phyloP scores from a whole-genome alignment of 768 basidiomycete species.

The Galerina sulciceps region DNA sequence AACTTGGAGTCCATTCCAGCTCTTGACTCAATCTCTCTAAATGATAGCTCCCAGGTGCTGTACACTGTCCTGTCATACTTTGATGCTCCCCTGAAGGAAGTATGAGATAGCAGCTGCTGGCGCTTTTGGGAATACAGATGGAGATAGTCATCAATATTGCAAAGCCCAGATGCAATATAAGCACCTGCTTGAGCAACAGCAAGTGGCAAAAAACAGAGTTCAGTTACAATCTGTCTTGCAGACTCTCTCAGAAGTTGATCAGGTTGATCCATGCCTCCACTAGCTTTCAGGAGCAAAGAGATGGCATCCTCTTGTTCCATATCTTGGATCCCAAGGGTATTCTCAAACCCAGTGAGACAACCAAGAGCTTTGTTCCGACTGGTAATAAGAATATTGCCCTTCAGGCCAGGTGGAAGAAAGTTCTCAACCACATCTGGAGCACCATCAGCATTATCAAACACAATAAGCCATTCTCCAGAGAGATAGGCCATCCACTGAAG shows the following conservation, averaged over 20 bases:
- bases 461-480: slow-evolving; percentile 19
- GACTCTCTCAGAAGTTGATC: neutral
- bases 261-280: neutral
- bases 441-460: slow-evolving; percentile 23
- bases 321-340: slow-evolving; percentile 9
- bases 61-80: slow-evolving; percentile 18
- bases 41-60: slow-evolving; percentile 24
- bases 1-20: neutral
- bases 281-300: slow-evolving; percentile 17
- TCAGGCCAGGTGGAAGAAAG: slow-evolving; percentile 15
- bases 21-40: slow-evolving; percentile 14
- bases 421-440: neutral
- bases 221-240: slow-evolving; percentile 13
- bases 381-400: slow-evolving; percentile 24
- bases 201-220: slow-evolving; percentile 4
- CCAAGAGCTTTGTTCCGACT: slow-evolving; percentile 17
- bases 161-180: slow-evolving; percentile 14
- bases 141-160: slow-evolving; percentile 17
- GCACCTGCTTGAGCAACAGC: slow-evolving; percentile 24
- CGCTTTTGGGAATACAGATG: slow-evolving; percentile 7
- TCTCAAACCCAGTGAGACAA: slow-evolving; percentile 1
- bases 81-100: slow-evolving; percentile 11
- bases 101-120: slow-evolving; percentile 5
- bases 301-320: slow-evolving; percentile 22
- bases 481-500: slow-evolving; percentile 18